Evolutionary conservation across 75 land plant species (phyloP), one percentile per base, ranked within the genome.

Genomic region (Selaginella moellendorffii): DNA sequence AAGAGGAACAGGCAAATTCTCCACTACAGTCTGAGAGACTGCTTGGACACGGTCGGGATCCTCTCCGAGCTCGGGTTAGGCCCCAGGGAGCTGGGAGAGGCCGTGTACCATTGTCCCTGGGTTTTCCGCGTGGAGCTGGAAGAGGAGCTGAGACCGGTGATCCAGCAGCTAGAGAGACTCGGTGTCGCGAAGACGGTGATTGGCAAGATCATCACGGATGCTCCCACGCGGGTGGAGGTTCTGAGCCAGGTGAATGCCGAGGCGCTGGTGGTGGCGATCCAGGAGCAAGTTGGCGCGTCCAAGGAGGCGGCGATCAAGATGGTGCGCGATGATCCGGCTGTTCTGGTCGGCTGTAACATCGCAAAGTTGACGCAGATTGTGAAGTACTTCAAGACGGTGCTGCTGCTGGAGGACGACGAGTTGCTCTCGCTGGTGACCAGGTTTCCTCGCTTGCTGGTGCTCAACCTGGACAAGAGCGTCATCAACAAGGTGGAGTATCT

Each of bases 81-180:
- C 2, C 5, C 9, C 17, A 19, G 9, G 9, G n/a, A 56, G 23
- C 8, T 56, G 21, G 21, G 23, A 19, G 24, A 56, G 24, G 59
- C 24, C 2, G 59, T 56, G 24, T 56, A 19, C 24, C 2, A 56
- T 21, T 56, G 59, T 21, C 59, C 59, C 21, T 2, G 9, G 59
- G 59, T 19, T 21, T 56, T 56, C 24, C 2, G 24, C 2, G 21
- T 56, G 23, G 24, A 56, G 21, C 59, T 56, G 8, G 59, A 21
- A 19, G 59, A 56, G 59, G 24, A 56, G 24, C 8, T 56, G 59
- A 56, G 24, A n/a, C 59, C 59, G 8, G 59, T 56, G 5, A 2
- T 56, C 9, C 17, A 56, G 59, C 19, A 24, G 19, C 59, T 56
- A 2, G n/a, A 56, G 9, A 19, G 24, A 19, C 21, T 56, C 9